These are phyloP conservation scores for Rhododendron molle DNA, from an alignment of 148 eudicot species.

Conservation along the genomic window DNA sequence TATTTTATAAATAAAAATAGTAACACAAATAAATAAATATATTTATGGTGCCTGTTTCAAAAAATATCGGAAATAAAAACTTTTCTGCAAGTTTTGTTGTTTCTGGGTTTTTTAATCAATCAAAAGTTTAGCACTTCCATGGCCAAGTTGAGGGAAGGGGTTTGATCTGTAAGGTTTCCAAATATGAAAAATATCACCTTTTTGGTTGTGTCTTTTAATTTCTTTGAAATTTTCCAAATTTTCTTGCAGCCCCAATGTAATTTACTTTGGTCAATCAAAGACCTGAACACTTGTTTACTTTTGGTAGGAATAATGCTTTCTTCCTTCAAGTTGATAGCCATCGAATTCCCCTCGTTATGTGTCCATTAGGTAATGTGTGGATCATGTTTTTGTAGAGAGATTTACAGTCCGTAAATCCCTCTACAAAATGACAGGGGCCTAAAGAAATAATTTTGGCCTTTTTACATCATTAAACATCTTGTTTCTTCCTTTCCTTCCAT, in stretches of 20 bases:
- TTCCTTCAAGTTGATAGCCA: background rate
- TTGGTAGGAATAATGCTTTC: background rate
- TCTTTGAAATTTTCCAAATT: background rate
- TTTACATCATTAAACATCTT: background rate
- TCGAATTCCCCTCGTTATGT: background rate
- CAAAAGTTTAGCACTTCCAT: background rate
- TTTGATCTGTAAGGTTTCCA: background rate
- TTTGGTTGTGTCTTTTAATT: background rate
- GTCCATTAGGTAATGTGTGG: background rate
- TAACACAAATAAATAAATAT: too few species aligned
- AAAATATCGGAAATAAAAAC: too few species aligned
- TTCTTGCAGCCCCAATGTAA: background rate
- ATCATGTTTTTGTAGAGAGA: background rate
- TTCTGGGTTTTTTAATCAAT: background rate
- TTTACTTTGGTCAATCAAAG: background rate
- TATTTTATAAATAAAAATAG: too few species aligned
- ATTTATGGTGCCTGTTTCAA: too few species aligned
- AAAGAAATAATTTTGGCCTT: background rate
- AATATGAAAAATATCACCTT: background rate
- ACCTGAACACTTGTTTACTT: background rate
- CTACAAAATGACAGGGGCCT: background rate
- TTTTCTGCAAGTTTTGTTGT: background rate
- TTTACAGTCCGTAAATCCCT: background rate
- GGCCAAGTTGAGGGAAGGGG: background rate
- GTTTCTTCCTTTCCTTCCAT: background rate